phyloP scores from a whole-genome alignment of 805 yeast genomes.

The Sporopachydermia quercuum region DNA sequence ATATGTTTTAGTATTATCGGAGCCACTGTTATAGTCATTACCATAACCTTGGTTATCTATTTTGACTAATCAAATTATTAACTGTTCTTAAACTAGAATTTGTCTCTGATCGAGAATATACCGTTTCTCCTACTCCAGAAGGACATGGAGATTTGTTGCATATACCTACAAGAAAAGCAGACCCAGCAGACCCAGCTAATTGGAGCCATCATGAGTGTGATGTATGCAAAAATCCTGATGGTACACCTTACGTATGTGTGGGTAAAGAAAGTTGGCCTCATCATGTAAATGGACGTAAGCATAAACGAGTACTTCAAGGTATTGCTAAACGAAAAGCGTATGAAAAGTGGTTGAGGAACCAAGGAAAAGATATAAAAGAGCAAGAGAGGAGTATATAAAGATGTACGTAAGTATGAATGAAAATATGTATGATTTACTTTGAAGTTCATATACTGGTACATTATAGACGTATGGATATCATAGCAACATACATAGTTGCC shows the following conservation, averaged over 20 bases:
- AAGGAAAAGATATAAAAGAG: background rate
- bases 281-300: background rate
- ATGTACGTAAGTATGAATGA: background rate
- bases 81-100: too few species aligned
- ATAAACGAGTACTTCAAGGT: background rate
- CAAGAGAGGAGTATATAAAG: background rate
- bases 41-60: too few species aligned
- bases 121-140: conserved; percentile 3
- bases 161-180: background rate
- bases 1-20: too few species aligned
- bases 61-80: too few species aligned
- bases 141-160: background rate
- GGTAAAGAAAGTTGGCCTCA: background rate
- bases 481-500: too few species aligned
- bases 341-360: background rate
- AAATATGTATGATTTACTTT: background rate
- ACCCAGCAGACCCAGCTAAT: background rate
- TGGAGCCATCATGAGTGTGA: background rate
- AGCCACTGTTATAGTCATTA: too few species aligned
- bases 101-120: too few species aligned
- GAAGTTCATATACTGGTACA: too few species aligned
- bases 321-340: background rate
- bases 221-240: background rate
- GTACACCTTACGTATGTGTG: background rate
- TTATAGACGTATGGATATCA: too few species aligned